phyloP scores from a whole-genome alignment of 768 basidiomycete species.

The Neoboletus magnificus region DNA sequence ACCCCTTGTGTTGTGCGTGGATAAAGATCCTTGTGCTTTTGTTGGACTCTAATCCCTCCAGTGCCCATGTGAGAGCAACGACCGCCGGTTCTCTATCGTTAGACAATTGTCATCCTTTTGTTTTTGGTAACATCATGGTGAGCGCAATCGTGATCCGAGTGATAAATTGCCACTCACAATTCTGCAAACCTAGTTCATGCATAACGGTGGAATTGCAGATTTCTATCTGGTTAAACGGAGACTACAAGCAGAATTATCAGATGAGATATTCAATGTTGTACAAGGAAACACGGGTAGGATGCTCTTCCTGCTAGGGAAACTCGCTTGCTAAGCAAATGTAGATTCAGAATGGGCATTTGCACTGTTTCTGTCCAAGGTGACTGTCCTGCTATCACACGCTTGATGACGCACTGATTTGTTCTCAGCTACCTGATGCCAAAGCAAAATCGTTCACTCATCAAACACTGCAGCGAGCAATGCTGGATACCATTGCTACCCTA shows the following conservation, averaged over 20 bases:
- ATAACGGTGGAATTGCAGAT: slow-evolving; percentile 90
- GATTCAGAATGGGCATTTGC: slow-evolving; percentile 99
- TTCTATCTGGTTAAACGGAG: slow-evolving; percentile 79
- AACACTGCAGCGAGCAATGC: slow-evolving; percentile 79
- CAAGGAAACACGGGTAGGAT: slow-evolving; percentile 85
- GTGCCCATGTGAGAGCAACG: slow-evolving; percentile 90
- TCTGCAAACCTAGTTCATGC: slow-evolving; percentile 73
- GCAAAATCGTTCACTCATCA: slow-evolving; percentile 71
- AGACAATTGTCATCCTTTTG: slow-evolving; percentile 96
- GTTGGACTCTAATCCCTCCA: slow-evolving; percentile 23
- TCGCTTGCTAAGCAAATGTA: slow-evolving; percentile 22
- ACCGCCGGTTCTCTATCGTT: slow-evolving; percentile 89
- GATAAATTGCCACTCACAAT: neutral
- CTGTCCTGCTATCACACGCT: neutral
- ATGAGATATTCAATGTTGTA: slow-evolving; percentile 82
- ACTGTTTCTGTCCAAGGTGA: slow-evolving; percentile 79
- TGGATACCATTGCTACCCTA: slow-evolving; percentile 77
- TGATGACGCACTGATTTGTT: slow-evolving; percentile 5
- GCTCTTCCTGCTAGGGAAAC: neutral
- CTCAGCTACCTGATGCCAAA: slow-evolving; percentile 75
- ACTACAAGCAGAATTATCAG: slow-evolving; percentile 71
- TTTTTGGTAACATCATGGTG: slow-evolving; percentile 90
- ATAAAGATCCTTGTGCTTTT: neutral
- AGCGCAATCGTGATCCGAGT: neutral
- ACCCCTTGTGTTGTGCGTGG: slow-evolving; percentile 84